Evolutionary conservation across 495 filamentous ascomycete species (phyloP).

Genomic region (Hyaloscypha bicolor): DNA sequence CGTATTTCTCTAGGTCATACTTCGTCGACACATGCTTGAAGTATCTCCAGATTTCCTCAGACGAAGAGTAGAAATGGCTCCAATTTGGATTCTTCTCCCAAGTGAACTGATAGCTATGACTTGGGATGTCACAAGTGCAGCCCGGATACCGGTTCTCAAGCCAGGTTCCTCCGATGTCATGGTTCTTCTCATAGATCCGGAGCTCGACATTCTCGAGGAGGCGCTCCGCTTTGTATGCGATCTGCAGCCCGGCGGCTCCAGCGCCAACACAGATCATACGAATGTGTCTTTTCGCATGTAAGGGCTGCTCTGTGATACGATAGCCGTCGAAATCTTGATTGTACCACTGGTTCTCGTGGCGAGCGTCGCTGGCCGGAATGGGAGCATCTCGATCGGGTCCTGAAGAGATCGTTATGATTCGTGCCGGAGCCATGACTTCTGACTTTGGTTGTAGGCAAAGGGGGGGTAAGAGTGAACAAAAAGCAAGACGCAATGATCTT

Average conservation of each 20-base stretch:
- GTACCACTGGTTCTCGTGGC: slow-evolving; percentile 25
- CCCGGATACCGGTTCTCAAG: slow-evolving; percentile 61
- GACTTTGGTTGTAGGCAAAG: background rate
- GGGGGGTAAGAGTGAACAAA: background rate
- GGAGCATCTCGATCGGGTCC: slow-evolving; percentile 14
- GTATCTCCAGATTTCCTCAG: slow-evolving; percentile 62
- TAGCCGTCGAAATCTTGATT: slow-evolving; percentile 25
- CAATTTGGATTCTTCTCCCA: slow-evolving; percentile 55
- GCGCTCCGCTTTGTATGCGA: slow-evolving; percentile 20
- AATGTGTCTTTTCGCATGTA: slow-evolving; percentile 3
- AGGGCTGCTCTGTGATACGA: slow-evolving; percentile 14
- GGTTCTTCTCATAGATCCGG: slow-evolving; percentile 79
- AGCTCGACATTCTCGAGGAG: slow-evolving; percentile 47
- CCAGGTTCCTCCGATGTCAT: slow-evolving; percentile 64
- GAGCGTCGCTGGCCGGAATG: slow-evolving; percentile 11
- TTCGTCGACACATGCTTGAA: slow-evolving; percentile 55
- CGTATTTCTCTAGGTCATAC: slow-evolving; percentile 55
- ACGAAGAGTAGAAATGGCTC: slow-evolving; percentile 51
- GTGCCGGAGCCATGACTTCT: slow-evolving; percentile 13
- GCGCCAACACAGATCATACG: slow-evolving; percentile 22
- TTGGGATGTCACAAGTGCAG: slow-evolving; percentile 56
- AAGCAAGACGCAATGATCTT: background rate
- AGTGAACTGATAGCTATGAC: slow-evolving; percentile 53
- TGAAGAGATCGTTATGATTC: slow-evolving; percentile 8
- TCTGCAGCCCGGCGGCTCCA: slow-evolving; percentile 11